Percentiles rank a stretch among this genome's conserved stretches.
Evolutionary conservation across 108 stramenopile species (phyloP).

Genomic region (Cyclostephanos tholiformis): DNA sequence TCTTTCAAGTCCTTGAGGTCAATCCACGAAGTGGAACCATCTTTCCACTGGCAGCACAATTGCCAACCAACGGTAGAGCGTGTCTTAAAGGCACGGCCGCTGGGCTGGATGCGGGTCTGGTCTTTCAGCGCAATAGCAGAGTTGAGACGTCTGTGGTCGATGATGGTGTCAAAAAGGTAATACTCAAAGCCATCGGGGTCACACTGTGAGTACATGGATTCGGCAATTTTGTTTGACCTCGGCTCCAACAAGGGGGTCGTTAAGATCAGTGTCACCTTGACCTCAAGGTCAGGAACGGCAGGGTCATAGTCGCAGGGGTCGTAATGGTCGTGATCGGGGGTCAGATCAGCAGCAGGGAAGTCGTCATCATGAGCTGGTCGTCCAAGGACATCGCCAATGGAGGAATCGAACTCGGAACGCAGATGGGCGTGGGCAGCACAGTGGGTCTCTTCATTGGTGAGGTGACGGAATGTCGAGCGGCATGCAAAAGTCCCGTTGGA

Average conservation of each 20-base stretch:
- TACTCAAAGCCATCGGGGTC: too few species aligned
- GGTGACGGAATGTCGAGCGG: not conserved
- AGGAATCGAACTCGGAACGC: not conserved
- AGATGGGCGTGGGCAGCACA: too few species aligned
- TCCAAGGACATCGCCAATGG: not conserved
- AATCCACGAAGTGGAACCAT: too few species aligned
- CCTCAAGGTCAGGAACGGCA: not conserved
- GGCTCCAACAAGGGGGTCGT: constrained; percentile 33
- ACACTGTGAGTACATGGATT: not conserved
- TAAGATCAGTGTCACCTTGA: not conserved
- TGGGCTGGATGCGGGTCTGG: not conserved
- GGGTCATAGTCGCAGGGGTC: not conserved
- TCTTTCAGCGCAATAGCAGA: not conserved
- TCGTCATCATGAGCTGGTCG: not conserved
- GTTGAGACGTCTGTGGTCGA: not conserved
- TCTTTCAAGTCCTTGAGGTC: too few species aligned
- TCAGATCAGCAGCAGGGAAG: constrained; percentile 9
- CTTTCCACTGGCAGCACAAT: too few species aligned
- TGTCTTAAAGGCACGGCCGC: too few species aligned
- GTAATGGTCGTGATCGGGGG: not conserved
- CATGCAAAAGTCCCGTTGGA: constrained; percentile 15
- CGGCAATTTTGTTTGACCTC: constrained; percentile 32
- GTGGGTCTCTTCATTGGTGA: constrained; percentile 12
- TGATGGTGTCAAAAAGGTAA: not conserved
- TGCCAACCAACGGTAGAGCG: too few species aligned